Percentiles rank a stretch among this genome's conserved stretches.
Conservation (phyloP, 2,329 filamentous ascomycete genomes). For the Coniella lustricola region DNA sequence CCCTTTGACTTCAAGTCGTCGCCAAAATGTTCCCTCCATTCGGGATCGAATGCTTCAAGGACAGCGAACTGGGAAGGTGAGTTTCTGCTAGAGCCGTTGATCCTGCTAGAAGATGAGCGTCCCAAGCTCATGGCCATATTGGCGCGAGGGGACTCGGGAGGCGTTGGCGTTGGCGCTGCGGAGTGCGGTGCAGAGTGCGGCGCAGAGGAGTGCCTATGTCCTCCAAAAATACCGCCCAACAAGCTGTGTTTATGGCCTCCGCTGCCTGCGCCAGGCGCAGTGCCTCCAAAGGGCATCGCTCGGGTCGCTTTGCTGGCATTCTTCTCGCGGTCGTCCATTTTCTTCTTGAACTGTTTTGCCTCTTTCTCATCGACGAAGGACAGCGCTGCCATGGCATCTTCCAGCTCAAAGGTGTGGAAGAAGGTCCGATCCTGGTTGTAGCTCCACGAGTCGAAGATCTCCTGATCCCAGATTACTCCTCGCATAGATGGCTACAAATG, state of each 20-base stretch:
- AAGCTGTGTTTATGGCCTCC: conserved; percentile 39
- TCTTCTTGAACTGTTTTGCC: conserved; percentile 93
- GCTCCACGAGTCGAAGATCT: conserved; percentile 89
- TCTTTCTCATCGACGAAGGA: conserved; percentile 97
- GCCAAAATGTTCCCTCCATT: conserved; percentile 60
- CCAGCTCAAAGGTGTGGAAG: conserved; percentile 95
- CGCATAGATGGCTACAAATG: conserved; percentile 60
- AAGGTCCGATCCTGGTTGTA: conserved; percentile 98
- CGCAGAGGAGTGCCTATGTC: conserved; percentile 53
- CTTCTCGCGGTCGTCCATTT: conserved; percentile 93
- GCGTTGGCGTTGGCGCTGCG: conserved; percentile 41
- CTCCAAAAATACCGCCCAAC: conserved; percentile 55
- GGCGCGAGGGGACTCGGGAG: conserved; percentile 48
- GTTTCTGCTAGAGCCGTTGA: conserved; percentile 34
- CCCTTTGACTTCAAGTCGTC: conserved; percentile 57
- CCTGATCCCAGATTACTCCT: conserved; percentile 94
- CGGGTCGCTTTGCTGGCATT: conserved; percentile 84
- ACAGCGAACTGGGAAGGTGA: conserved; percentile 50
- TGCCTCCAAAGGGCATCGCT: conserved; percentile 65
- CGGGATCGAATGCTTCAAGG: conserved; percentile 56
- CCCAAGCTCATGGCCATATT: background rate
- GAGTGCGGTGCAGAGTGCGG: conserved; percentile 35
- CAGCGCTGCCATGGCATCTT: conserved; percentile 81
- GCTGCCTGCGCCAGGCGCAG: conserved; percentile 28
- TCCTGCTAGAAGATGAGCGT: conserved; percentile 22